Evolutionary conservation across 208 protist species (phyloP), one percentile per base, ranked within the genome.

Genomic region (Leishmania major): DNA sequence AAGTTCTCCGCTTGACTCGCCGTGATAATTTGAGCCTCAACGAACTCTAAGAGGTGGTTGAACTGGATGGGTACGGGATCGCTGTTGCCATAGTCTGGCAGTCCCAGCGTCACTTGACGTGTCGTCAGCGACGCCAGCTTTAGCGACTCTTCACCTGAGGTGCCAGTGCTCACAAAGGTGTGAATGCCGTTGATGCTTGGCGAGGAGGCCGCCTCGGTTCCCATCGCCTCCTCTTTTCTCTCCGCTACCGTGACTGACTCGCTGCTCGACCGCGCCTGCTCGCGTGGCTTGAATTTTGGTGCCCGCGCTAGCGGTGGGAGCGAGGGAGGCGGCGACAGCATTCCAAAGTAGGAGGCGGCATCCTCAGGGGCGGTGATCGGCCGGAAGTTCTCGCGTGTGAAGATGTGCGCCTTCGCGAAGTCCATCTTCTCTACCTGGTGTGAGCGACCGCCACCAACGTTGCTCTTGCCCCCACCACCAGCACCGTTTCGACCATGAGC

Each of bases 1-100:
- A 97, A 82, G 25, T 73, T 82, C 84, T 95, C 88, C 28, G 94
- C 91, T 78, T 97, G 93, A 40, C 67, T 67, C 31, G 87, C 75
- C 5, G 94, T 96, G 70, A 97, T 96, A 55, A 97, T 94, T 67
- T 95, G 88, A 35, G 92, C 92, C 75, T 94, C 85, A 0, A 91
- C 90, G 81, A 97, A 97, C 75, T 96, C 90, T 25, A 89, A 76
- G 25, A 97, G 85, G 78, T 97, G 93, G 22, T 89, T 85, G 71
- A 93, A 91, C 70, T 91, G 84, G 60, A 97, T 95, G 31, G 91
- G 87, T 2, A 96, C 90, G 31, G 93, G 90, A 10, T 81, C 91
- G 43, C 62, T 75, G 37, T 91, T 71, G 31, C 88, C 75, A 55
- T 90, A 78, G 62, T 91, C 78, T 1, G 87, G 79, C 31, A 95